phyloP scores from a whole-genome alignment of 2,329 filamentous ascomycete species.

The Thermoascus crustaceus region DNA sequence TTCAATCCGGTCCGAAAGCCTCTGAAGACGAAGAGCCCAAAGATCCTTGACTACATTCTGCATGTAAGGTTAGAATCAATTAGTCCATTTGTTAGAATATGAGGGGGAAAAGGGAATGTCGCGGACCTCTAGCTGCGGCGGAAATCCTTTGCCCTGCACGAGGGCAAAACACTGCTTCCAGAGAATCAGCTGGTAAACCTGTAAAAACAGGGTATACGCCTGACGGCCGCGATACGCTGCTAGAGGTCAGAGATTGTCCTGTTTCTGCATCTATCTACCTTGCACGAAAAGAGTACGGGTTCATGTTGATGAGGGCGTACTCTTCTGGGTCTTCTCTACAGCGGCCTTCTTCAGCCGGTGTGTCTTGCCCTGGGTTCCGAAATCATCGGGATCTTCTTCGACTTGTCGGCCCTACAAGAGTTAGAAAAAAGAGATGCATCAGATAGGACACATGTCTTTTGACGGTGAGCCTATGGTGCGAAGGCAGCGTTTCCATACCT shows the following conservation, averaged over 20 bases:
- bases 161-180: slow-evolving; percentile 74
- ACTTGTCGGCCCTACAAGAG: slow-evolving; percentile 36
- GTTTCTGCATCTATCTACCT: neutral
- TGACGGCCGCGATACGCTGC: slow-evolving; percentile 52
- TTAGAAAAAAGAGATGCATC: slow-evolving; percentile 1
- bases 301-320: slow-evolving; percentile 23
- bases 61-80: slow-evolving; percentile 23
- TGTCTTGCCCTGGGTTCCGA: slow-evolving; percentile 53
- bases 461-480: slow-evolving; percentile 6
- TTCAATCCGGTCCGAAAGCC: slow-evolving; percentile 41
- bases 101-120: neutral
- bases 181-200: slow-evolving; percentile 75
- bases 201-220: slow-evolving; percentile 70
- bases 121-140: slow-evolving; percentile 61
- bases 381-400: slow-evolving; percentile 59
- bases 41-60: slow-evolving; percentile 77
- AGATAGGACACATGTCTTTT: slow-evolving; percentile 11
- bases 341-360: slow-evolving; percentile 47
- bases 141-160: slow-evolving; percentile 57
- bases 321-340: slow-evolving; percentile 44
- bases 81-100: slow-evolving; percentile 3
- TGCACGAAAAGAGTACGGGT: slow-evolving; percentile 5
- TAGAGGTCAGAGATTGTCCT: slow-evolving; percentile 30
- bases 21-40: slow-evolving; percentile 67
- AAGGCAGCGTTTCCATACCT: slow-evolving; percentile 43